Percentiles rank a stretch among this genome's conserved stretches.
These are phyloP conservation scores for Boletus vinaceobasis DNA, from an alignment of 768 basidiomycete genomes.

Conservation along the genomic window DNA sequence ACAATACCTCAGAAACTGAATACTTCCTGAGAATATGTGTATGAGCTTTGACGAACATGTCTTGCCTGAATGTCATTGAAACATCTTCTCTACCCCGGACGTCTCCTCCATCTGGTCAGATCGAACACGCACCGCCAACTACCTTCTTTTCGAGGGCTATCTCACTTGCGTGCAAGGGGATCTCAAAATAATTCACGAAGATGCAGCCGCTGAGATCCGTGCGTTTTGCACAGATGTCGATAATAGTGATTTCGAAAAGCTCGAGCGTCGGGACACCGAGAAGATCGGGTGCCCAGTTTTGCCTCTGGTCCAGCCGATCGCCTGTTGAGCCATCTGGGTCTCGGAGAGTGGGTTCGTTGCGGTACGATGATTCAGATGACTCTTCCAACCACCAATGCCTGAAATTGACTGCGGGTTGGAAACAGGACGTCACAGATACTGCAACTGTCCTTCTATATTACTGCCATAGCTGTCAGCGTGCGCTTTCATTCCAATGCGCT, in stretches of 20 bases:
- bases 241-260: constrained; percentile 37
- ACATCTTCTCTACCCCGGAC: constrained; percentile 39
- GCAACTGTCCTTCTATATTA: constrained; percentile 43
- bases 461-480: constrained; percentile 40
- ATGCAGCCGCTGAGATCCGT: constrained; percentile 37
- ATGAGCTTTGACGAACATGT: no score
- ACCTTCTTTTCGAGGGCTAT: constrained; percentile 31
- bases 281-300: constrained; percentile 45
- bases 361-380: constrained; percentile 47
- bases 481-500: constrained; percentile 38
- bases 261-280: constrained; percentile 39
- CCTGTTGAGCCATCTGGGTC: constrained; percentile 33
- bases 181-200: constrained; percentile 37
- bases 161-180: constrained; percentile 39
- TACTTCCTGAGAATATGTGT: no score
- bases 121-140: constrained; percentile 18
- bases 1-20: no score
- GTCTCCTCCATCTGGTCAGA: constrained; percentile 43
- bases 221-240: constrained; percentile 33
- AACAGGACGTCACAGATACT: constrained; percentile 48
- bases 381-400: neutral
- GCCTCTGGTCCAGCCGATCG: constrained; percentile 43
- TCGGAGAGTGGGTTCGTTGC: constrained; percentile 48
- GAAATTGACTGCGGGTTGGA: neutral
- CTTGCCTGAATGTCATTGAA: constrained; percentile 30